Percentiles rank a stretch among this genome's conserved stretches.
These are phyloP conservation scores for Ustilago sp. DNA, from an alignment of 1,284 basidiomycete genomes.

Conservation along the genomic window DNA sequence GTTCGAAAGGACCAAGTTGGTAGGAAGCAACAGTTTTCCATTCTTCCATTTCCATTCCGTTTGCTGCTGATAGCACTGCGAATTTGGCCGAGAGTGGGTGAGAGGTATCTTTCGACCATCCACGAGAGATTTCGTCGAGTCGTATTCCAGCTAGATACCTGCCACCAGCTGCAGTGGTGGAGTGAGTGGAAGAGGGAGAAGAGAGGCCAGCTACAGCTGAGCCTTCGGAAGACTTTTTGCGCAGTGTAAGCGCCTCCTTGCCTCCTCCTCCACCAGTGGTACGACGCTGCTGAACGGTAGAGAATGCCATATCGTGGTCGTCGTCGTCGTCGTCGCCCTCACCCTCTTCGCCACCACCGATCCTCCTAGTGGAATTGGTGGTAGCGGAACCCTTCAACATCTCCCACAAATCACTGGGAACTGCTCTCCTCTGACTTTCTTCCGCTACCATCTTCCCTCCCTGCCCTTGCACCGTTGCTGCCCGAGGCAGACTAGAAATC, in stretches of 20 bases:
- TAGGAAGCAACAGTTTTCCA: constrained; percentile 55
- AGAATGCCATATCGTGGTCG: constrained; percentile 4
- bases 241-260: background rate
- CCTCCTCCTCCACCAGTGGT: too few species aligned
- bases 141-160: constrained; percentile 39
- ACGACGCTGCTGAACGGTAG: constrained; percentile 13
- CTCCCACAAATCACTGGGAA: constrained; percentile 22
- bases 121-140: constrained; percentile 44
- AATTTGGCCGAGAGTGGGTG: constrained; percentile 50
- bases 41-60: constrained; percentile 55
- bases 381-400: constrained; percentile 22
- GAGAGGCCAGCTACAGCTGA: background rate
- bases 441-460: constrained; percentile 25
- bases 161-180: background rate
- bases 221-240: constrained; percentile 18
- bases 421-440: constrained; percentile 32
- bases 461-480: background rate
- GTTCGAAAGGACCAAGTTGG: constrained; percentile 51
- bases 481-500: constrained; percentile 19
- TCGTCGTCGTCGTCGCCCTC: constrained; percentile 17
- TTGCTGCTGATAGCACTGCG: constrained; percentile 47
- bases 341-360: background rate
- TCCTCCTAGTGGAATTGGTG: background rate
- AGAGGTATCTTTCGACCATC: constrained; percentile 21
- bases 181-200: constrained; percentile 1